These are phyloP conservation scores for Stemphylium vesicarium DNA, from an alignment of 2,329 filamentous ascomycete genomes.

Conservation along the genomic window DNA sequence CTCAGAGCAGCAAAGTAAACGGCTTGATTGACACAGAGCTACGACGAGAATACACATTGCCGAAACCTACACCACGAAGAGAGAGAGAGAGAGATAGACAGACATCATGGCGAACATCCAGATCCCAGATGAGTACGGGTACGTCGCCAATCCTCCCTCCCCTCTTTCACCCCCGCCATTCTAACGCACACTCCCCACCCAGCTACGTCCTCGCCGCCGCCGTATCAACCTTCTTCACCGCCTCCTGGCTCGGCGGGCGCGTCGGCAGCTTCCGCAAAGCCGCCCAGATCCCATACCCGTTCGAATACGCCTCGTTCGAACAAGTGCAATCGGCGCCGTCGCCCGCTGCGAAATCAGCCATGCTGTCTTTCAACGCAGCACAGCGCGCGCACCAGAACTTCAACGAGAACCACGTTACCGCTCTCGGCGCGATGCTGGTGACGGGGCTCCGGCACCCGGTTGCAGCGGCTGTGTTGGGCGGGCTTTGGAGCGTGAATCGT, in stretches of 20 bases:
- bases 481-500: slow-evolving; percentile 59
- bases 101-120: slow-evolving; percentile 33
- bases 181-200: slow-evolving; percentile 12
- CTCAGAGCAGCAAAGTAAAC: no score
- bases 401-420: slow-evolving; percentile 63
- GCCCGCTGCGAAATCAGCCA: slow-evolving; percentile 50
- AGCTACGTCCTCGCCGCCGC: slow-evolving; percentile 64
- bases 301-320: slow-evolving; percentile 63
- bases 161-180: background rate
- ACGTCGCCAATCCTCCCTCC: slow-evolving; percentile 17
- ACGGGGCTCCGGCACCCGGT: slow-evolving; percentile 62
- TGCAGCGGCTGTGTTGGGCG: slow-evolving; percentile 54
- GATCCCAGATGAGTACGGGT: slow-evolving; percentile 41
- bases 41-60: background rate
- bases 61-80: no score
- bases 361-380: slow-evolving; percentile 55
- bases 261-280: slow-evolving; percentile 56
- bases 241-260: slow-evolving; percentile 58
- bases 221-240: slow-evolving; percentile 61
- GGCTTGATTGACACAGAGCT: background rate
- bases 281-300: slow-evolving; percentile 64
- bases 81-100: no score
- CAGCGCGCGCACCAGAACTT: slow-evolving; percentile 62
- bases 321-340: slow-evolving; percentile 53
- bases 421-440: slow-evolving; percentile 60